phyloP scores from a whole-genome alignment of 306 rosid genomes.

The Morella rubra region DNA sequence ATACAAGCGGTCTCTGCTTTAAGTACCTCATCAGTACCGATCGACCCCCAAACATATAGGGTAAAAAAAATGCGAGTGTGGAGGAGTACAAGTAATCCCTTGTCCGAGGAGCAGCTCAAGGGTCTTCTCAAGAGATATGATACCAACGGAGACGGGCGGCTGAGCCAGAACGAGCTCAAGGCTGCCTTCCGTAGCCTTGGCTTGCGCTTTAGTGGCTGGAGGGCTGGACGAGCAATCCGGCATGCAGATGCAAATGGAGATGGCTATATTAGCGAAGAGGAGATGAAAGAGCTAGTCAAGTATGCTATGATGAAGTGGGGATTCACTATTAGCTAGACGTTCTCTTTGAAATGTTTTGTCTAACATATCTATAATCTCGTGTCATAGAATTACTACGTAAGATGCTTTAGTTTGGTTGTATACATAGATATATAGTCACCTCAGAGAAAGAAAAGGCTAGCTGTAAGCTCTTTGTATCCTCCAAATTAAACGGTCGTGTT shows the following conservation, averaged over 20 bases:
- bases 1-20: background rate
- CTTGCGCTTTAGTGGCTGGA: background rate
- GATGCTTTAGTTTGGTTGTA: too few relatives aligned
- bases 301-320: background rate
- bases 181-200: background rate
- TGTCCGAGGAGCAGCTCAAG: background rate
- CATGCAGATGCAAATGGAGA: background rate
- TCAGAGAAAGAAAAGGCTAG: too few relatives aligned
- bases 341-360: too few relatives aligned
- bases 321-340: background rate
- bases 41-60: background rate
- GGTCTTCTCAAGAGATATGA: background rate
- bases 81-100: background rate
- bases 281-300: background rate
- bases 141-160: background rate
- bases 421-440: too few relatives aligned
- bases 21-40: background rate
- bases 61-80: background rate
- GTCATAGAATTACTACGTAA: too few relatives aligned
- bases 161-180: background rate
- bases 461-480: too few relatives aligned
- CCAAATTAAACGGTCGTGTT: too few relatives aligned
- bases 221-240: background rate
- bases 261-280: background rate
- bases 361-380: too few relatives aligned